These are phyloP conservation scores for Babesia bovis DNA, from an alignment of 169 alveolate species.

Conservation along the genomic window DNA sequence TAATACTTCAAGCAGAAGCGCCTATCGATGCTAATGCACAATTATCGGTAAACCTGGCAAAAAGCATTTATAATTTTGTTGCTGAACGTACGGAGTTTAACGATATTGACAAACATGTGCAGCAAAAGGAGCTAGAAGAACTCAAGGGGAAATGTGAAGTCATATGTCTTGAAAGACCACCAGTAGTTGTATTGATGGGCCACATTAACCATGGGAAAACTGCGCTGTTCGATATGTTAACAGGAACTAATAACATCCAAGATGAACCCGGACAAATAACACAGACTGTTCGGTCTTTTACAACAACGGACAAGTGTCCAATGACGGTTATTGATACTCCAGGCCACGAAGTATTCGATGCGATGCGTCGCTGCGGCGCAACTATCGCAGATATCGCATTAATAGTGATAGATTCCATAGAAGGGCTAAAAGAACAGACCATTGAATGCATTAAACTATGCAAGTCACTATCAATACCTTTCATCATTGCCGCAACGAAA, in stretches of 20 bases:
- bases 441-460: conserved; percentile 38
- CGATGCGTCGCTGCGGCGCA: conserved; percentile 44
- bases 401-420: conserved; percentile 32
- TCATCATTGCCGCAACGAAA: conserved; percentile 55
- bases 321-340: conserved; percentile 66
- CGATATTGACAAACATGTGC: conserved; percentile 18
- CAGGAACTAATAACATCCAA: neutral
- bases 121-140: conserved; percentile 16
- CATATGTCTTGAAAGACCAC: conserved; percentile 30
- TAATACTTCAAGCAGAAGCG: conserved; percentile 35
- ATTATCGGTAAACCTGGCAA: conserved; percentile 42
- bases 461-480: conserved; percentile 28
- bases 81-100: conserved; percentile 24
- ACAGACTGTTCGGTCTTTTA: conserved; percentile 27
- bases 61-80: conserved; percentile 38
- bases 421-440: conserved; percentile 51
- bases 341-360: conserved; percentile 44
- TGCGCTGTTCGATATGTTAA: conserved; percentile 39
- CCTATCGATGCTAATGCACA: conserved; percentile 16
- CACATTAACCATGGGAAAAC: conserved; percentile 54
- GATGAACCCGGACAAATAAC: conserved; percentile 23
- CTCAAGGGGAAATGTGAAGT: conserved; percentile 34
- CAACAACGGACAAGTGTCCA: conserved; percentile 6
- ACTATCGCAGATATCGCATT: conserved; percentile 58
- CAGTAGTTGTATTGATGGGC: conserved; percentile 64